Percentiles rank a stretch among this genome's conserved stretches.
phyloP scores from a whole-genome alignment of 805 yeast species.

The Kodamaea laetipori region DNA sequence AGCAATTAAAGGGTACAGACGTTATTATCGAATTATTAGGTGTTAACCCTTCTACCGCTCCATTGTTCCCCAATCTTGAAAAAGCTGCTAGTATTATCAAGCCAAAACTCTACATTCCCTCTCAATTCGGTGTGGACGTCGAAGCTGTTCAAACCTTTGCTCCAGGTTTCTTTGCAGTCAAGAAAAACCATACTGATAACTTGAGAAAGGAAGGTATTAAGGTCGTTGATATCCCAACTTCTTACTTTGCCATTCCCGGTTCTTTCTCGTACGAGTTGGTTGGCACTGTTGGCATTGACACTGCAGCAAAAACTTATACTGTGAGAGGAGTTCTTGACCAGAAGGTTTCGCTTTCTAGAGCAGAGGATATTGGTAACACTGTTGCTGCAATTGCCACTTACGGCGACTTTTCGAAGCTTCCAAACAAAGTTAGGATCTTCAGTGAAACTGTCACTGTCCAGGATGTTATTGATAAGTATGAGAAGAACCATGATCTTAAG shows the following conservation, averaged over 20 bases:
- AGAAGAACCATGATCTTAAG: slow-evolving; percentile 37
- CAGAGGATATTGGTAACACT: slow-evolving; percentile 24
- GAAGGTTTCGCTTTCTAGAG: slow-evolving; percentile 36
- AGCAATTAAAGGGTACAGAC: slow-evolving; percentile 49
- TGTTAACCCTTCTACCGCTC: slow-evolving; percentile 22
- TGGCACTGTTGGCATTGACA: slow-evolving; percentile 40
- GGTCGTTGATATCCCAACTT: slow-evolving; percentile 46
- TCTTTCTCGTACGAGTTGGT: slow-evolving; percentile 35
- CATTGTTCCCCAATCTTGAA: slow-evolving; percentile 35
- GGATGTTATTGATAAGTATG: slow-evolving; percentile 44
- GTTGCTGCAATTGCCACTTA: slow-evolving; percentile 21
- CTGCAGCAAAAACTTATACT: slow-evolving; percentile 34
- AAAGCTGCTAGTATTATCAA: slow-evolving; percentile 41
- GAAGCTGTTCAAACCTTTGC: slow-evolving; percentile 25
- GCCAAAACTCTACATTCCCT: slow-evolving; percentile 57
- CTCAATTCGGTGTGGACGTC: slow-evolving; percentile 59
- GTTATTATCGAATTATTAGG: slow-evolving; percentile 51
- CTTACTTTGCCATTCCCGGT: slow-evolving; percentile 40
- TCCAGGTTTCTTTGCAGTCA: slow-evolving; percentile 38
- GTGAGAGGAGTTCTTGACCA: slow-evolving; percentile 44
- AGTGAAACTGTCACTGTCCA: slow-evolving; percentile 43
- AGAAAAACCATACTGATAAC: slow-evolving; percentile 37
- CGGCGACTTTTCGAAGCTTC: slow-evolving; percentile 38
- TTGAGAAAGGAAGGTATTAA: slow-evolving; percentile 50
- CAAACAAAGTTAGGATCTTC: slow-evolving; percentile 46